phyloP scores from a whole-genome alignment of 352 stramenopile species.

The Globisporangium barbulae region DNA sequence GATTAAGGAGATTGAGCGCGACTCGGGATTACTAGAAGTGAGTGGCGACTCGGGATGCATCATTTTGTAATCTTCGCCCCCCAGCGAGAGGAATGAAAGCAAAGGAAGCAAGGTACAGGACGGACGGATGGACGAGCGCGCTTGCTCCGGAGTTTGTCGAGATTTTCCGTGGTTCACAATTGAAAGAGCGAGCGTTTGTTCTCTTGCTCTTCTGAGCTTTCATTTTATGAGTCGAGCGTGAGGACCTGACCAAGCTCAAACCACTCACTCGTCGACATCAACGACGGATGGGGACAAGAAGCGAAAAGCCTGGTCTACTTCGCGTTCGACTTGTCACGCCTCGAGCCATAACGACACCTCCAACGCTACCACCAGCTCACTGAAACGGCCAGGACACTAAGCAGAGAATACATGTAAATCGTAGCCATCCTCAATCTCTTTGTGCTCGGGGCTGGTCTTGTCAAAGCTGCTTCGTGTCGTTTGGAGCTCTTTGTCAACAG shows the following conservation, averaged over 20 bases:
- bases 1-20: conserved; percentile 88
- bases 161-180: not conserved
- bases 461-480: not conserved
- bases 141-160: not conserved
- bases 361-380: not conserved
- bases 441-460: not conserved
- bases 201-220: not conserved
- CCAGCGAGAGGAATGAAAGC: not conserved
- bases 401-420: conserved; percentile 5
- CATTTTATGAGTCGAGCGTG: not conserved
- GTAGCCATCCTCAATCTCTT: not conserved
- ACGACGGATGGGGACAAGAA: not conserved
- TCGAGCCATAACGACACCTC: not conserved
- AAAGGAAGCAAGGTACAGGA: not conserved
- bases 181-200: not conserved
- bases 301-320: not conserved
- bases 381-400: not conserved
- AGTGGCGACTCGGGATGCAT: conserved; percentile 67
- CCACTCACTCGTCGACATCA: not conserved
- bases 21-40: conserved; percentile 84
- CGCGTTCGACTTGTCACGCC: not conserved
- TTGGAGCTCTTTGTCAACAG: not conserved
- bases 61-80: conserved; percentile 60
- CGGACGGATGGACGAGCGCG: not conserved
- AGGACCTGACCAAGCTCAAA: not conserved